phyloP scores from a whole-genome alignment of 2,329 filamentous ascomycete genomes.

The Arthroderma sp. region DNA sequence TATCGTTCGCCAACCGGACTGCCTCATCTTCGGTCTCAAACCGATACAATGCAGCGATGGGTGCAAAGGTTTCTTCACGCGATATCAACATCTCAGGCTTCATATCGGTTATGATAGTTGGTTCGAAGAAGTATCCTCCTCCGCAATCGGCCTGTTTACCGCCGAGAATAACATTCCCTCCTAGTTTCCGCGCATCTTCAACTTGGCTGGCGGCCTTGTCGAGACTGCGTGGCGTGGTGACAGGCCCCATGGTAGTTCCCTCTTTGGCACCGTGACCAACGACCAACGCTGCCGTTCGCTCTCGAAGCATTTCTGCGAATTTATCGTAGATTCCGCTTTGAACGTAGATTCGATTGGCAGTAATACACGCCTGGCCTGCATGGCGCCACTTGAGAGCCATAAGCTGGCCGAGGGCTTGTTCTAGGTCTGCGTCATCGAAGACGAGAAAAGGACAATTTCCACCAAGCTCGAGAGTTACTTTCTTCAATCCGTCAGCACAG shows the following conservation, averaged over 20 bases:
- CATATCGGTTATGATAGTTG: slow-evolving; percentile 50
- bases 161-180: slow-evolving; percentile 51
- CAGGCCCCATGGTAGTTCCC: slow-evolving; percentile 46
- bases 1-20: slow-evolving; percentile 46
- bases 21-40: slow-evolving; percentile 56
- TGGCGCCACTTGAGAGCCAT: slow-evolving; percentile 22
- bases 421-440: slow-evolving; percentile 30
- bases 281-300: slow-evolving; percentile 39
- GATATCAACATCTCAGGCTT: slow-evolving; percentile 45
- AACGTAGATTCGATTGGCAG: slow-evolving; percentile 25
- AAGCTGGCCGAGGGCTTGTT: slow-evolving; percentile 19
- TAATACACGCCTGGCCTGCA: slow-evolving; percentile 25
- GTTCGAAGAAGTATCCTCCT: slow-evolving; percentile 57
- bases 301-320: slow-evolving; percentile 42
- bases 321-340: slow-evolving; percentile 31
- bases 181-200: slow-evolving; percentile 48
- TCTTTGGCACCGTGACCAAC: slow-evolving; percentile 47
- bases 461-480: slow-evolving; percentile 33
- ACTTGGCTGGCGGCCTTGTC: slow-evolving; percentile 47
- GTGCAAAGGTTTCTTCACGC: slow-evolving; percentile 53
- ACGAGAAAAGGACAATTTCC: slow-evolving; percentile 31
- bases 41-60: slow-evolving; percentile 48
- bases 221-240: slow-evolving; percentile 44
- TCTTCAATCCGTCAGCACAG: slow-evolving; percentile 26
- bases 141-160: slow-evolving; percentile 38